A percentile compares a stretch with the other conserved stretches of the same genome.
Conservation (phyloP, 1,139 yeast species). For the Yamadazyma atmosphaerica region DNA sequence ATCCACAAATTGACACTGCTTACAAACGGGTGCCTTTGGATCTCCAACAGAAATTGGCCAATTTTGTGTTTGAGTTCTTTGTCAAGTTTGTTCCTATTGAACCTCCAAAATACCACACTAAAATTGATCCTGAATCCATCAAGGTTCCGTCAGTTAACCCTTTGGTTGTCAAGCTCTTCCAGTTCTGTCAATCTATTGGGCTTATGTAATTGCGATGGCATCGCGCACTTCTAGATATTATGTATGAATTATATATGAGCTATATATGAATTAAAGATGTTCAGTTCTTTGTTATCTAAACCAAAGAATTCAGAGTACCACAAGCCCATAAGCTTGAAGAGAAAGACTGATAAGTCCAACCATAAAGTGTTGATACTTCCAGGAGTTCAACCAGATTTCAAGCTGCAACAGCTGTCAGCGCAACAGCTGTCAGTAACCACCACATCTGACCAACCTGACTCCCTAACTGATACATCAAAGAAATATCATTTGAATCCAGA, state of each 20-base stretch:
- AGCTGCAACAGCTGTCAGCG: background rate
- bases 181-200: constrained; percentile 33
- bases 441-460: background rate
- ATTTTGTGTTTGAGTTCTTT: constrained; percentile 20
- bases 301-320: constrained; percentile 27
- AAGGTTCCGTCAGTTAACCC: constrained; percentile 16
- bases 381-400: background rate
- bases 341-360: background rate
- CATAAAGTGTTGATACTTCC: background rate
- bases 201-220: constrained; percentile 27
- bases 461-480: no score
- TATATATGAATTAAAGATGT: constrained; percentile 21
- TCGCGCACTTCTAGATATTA: constrained; percentile 4
- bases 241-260: no score
- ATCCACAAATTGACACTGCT: background rate
- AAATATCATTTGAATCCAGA: constrained; percentile 27
- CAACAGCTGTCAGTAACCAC: no score
- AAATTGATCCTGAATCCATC: constrained; percentile 22
- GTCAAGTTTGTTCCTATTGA: constrained; percentile 9
- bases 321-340: constrained; percentile 7
- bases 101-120: constrained; percentile 25
- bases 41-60: constrained; percentile 21
- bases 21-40: constrained; percentile 14
- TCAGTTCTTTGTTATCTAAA: constrained; percentile 33
- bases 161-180: constrained; percentile 25